Conservation (phyloP, 1,139 yeast genomes). For the Pichia sp. region DNA sequence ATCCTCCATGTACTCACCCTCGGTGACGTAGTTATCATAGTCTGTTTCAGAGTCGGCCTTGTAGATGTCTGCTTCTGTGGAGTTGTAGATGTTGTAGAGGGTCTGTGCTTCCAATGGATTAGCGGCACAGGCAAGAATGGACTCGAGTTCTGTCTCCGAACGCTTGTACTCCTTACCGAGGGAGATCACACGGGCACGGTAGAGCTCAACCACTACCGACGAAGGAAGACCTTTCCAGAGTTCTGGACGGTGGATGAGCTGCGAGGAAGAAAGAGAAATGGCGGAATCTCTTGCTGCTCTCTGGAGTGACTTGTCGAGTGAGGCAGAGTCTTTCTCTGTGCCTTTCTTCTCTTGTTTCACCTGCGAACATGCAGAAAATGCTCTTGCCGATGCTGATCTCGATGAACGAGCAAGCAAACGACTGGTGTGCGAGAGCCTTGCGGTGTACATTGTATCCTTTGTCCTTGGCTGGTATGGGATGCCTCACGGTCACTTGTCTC, state of each 20-base stretch:
- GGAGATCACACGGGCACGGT: slow-evolving; percentile 50
- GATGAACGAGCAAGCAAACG: not conserved
- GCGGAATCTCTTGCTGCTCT: slow-evolving; percentile 13
- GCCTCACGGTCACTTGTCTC: not conserved
- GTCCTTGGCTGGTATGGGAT: not conserved
- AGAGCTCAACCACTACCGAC: slow-evolving; percentile 56
- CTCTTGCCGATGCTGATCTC: not conserved
- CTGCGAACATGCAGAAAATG: slow-evolving; percentile 1
- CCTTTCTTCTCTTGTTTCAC: slow-evolving; percentile 3
- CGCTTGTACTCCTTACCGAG: slow-evolving; percentile 58
- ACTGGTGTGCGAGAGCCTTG: not conserved
- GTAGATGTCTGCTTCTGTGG: slow-evolving; percentile 34
- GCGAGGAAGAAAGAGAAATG: slow-evolving; percentile 21
- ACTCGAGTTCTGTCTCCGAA: slow-evolving; percentile 43
- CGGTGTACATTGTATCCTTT: not conserved
- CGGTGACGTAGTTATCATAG: slow-evolving; percentile 31
- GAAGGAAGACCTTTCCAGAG: slow-evolving; percentile 68
- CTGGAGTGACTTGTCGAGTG: slow-evolving; percentile 8
- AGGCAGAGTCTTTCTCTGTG: not conserved
- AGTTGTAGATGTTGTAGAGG: slow-evolving; percentile 32
- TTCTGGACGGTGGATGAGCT: slow-evolving; percentile 43
- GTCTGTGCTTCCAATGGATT: slow-evolving; percentile 26
- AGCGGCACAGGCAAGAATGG: slow-evolving; percentile 38
- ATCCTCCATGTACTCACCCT: slow-evolving; percentile 29
- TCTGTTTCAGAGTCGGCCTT: slow-evolving; percentile 33